A percentile compares a stretch with the other conserved stretches of the same genome.
Evolutionary conservation across 441 rosid species (phyloP).

Genomic region (Populus hybrid): DNA sequence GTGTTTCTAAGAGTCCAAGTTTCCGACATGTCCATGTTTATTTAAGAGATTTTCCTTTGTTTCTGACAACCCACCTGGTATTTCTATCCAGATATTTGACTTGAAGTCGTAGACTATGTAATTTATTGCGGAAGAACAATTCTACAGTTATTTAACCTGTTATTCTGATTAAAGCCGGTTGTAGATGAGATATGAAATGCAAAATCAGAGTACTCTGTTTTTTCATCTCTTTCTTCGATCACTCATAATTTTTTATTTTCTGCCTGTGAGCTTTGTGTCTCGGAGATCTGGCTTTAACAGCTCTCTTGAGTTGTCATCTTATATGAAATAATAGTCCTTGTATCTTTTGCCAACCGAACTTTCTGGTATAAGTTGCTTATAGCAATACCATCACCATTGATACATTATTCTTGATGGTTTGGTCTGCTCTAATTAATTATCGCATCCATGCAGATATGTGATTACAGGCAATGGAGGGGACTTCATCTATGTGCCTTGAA

Average conservation of each 20-base stretch:
- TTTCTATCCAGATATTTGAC: background rate
- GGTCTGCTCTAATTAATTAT: background rate
- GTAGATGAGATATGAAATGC: no score
- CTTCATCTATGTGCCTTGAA: slow-evolving; percentile 65
- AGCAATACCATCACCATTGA: no score
- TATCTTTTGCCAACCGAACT: no score
- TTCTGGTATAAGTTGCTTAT: no score
- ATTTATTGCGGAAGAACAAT: background rate
- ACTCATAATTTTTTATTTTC: background rate
- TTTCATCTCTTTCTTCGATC: background rate
- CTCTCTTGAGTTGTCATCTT: no score
- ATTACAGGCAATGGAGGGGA: slow-evolving; percentile 83
- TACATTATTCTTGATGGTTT: background rate
- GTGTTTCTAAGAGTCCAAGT: background rate
- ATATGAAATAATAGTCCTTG: no score
- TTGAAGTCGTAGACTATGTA: background rate
- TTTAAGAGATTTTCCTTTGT: background rate
- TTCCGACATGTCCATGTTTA: background rate
- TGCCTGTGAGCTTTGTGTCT: background rate
- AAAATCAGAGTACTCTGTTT: no score
- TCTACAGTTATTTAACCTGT: background rate
- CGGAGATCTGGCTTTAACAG: no score
- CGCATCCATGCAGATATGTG: slow-evolving; percentile 60
- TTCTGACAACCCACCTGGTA: background rate
- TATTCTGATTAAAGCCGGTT: background rate